Percentiles rank a stretch among this genome's conserved stretches.
phyloP scores from a whole-genome alignment of 495 filamentous ascomycete species.

The Penicillium flavigenum region DNA sequence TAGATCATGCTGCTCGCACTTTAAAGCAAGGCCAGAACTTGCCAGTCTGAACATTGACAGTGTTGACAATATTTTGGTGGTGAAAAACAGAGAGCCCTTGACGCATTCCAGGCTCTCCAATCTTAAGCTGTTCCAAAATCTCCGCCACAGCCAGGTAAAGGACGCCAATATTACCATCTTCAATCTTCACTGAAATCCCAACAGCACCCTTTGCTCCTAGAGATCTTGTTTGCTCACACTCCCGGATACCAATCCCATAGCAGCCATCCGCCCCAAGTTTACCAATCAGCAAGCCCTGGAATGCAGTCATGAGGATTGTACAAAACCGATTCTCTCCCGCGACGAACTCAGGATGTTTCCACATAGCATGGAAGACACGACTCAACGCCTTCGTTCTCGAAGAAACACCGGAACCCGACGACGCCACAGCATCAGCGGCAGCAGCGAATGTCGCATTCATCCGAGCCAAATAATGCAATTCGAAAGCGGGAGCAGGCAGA shows the following conservation, averaged over 20 bases:
- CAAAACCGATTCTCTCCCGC: conserved; percentile 41
- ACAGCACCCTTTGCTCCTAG: conserved; percentile 33
- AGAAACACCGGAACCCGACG: background rate
- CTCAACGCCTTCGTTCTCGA: conserved; percentile 14
- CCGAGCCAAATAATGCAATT: conserved; percentile 23
- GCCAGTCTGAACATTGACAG: conserved; percentile 24
- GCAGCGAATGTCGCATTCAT: conserved; percentile 35
- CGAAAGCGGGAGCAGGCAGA: conserved; percentile 37
- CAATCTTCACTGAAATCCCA: conserved; percentile 43
- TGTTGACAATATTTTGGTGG: conserved; percentile 32
- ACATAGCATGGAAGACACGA: conserved; percentile 38
- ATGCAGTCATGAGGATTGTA: conserved; percentile 35
- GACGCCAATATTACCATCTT: conserved; percentile 38
- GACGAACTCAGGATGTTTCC: conserved; percentile 33
- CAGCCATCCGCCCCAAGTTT: conserved; percentile 43
- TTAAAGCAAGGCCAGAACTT: background rate
- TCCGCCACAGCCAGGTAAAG: conserved; percentile 39
- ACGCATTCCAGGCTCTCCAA: conserved; percentile 28
- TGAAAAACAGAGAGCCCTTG: conserved; percentile 27
- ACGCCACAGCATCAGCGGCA: conserved; percentile 13
- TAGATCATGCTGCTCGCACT: background rate
- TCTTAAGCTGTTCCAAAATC: conserved; percentile 37
- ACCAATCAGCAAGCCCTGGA: conserved; percentile 30
- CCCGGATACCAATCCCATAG: conserved; percentile 37
- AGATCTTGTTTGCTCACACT: conserved; percentile 28